Base-by-base conservation (phyloP, 345 rosid genomes). In the Hibiscus mutabilis region DNA sequence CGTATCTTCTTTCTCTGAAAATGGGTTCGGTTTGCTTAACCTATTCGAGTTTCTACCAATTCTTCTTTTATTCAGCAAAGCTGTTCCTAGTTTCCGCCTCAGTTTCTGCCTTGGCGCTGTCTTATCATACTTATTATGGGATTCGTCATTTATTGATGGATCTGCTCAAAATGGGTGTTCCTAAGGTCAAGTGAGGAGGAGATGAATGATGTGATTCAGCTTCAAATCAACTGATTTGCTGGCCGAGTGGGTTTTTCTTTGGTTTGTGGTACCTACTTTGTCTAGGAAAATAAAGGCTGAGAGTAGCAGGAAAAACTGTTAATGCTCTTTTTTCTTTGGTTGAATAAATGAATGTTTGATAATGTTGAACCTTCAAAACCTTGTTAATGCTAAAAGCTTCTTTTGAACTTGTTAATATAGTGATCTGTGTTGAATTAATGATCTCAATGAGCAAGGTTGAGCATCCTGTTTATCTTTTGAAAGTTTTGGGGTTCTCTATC, bases 91-190 rank as follows among this genome's bases (percentile, higher is more conserved):
- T 55, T 21, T 19, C 60, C 13, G 27, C 12, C 25, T 55, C 59
- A 55, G 19, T 55, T 55, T 9, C 24, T 55, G 59, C 27, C 12
- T 55, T 55, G 1, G 27, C 24, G 25, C 12, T 55, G 12, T 18
- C 27, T 22, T 55, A 55, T 55, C 59, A 21, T 55, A 21, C 19
- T 3, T 19, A 19, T 55, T 55, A 19, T 19, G 59, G 25, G 25
- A 21, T 21, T 55, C 24, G 25, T 6, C 59, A 55, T 55, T 55
- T 55, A 72, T 88, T 6, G 86, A 79, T 49, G 47, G 68, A 59
- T 22, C 13, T 22, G 16, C n/a, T 42, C 46, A 42, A 42, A 42
- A 11, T 42, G 46, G 46, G 46, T 42, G 46, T 42, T 42, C 46
- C 46, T 11, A 42, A 42, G 46, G 46, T 42, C 14, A 42, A 42